phyloP scores from a whole-genome alignment of 805 yeast species.

The Candida hispaniensis region DNA sequence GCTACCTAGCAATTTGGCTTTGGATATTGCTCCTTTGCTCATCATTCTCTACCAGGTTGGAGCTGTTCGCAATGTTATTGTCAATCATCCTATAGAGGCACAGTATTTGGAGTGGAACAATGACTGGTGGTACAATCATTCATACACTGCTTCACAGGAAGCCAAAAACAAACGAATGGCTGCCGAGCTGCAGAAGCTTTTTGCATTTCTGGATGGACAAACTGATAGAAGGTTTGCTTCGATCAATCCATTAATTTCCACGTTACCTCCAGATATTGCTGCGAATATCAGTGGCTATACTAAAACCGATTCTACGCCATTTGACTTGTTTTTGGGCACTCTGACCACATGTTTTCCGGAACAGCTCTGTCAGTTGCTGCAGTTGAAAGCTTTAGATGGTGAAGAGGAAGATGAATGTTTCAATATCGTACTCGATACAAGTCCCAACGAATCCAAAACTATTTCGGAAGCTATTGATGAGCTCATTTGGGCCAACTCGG shows the following conservation, averaged over 20 bases:
- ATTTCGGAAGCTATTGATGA: slow-evolving; percentile 22
- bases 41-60: slow-evolving; percentile 27
- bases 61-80: slow-evolving; percentile 24
- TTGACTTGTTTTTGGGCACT: slow-evolving; percentile 18
- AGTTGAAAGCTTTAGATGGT: slow-evolving; percentile 14
- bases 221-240: slow-evolving; percentile 23
- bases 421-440: slow-evolving; percentile 2
- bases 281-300: slow-evolving; percentile 9
- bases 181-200: slow-evolving; percentile 25
- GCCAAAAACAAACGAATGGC: slow-evolving; percentile 17
- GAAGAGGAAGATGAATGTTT: slow-evolving; percentile 14
- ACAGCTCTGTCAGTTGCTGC: slow-evolving; percentile 16
- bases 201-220: slow-evolving; percentile 27
- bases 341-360: slow-evolving; percentile 18
- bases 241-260: slow-evolving; percentile 16
- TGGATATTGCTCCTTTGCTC: slow-evolving; percentile 24
- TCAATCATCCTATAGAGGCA: slow-evolving; percentile 17
- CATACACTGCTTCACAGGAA: slow-evolving; percentile 16
- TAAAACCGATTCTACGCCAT: slow-evolving; percentile 17
- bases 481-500: slow-evolving; percentile 19
- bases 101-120: slow-evolving; percentile 28
- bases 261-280: slow-evolving; percentile 6
- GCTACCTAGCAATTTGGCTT: slow-evolving; percentile 18
- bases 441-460: slow-evolving; percentile 16
- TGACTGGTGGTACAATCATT: slow-evolving; percentile 16